Conservation (phyloP, 108 stramenopile species). For the Seminavis robusta region DNA sequence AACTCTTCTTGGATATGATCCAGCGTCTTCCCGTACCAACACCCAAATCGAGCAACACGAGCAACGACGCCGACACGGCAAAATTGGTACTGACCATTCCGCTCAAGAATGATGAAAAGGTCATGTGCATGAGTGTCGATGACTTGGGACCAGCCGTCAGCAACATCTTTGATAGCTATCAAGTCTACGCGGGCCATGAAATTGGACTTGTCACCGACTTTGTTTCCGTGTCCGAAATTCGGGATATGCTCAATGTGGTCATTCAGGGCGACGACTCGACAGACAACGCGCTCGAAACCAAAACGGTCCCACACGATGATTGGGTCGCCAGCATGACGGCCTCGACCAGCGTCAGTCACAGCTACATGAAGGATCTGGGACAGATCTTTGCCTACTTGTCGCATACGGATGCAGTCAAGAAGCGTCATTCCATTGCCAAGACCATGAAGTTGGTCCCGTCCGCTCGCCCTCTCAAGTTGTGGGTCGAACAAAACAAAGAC, state of each 20-base stretch:
- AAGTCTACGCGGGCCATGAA: conserved; percentile 63
- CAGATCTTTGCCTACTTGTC: conserved; percentile 39
- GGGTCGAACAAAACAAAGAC: conserved; percentile 54
- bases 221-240: conserved; percentile 28
- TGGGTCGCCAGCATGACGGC: conserved; percentile 25
- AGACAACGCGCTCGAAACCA: conserved; percentile 12
- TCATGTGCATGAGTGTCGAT: conserved; percentile 54
- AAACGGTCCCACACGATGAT: conserved; percentile 2
- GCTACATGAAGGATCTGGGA: conserved; percentile 64
- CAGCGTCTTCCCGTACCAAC: too few relatives aligned
- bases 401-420: conserved; percentile 36
- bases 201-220: conserved; percentile 55
- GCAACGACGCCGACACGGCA: conserved; percentile 14
- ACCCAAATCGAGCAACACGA: too few relatives aligned
- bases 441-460: conserved; percentile 48
- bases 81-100: conserved; percentile 17
- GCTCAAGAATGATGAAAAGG: conserved; percentile 15
- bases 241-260: conserved; percentile 28
- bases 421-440: conserved; percentile 41
- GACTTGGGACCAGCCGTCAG: conserved; percentile 60
- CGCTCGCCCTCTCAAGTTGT: conserved; percentile 30
- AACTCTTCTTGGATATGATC: conserved; percentile 28
- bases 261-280: conserved; percentile 10
- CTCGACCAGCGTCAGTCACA: conserved; percentile 26
- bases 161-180: conserved; percentile 53